Evolutionary conservation across 1,284 basidiomycete genomes (phyloP), one percentile per base, ranked within the genome.

Genomic region (Leccinum pachyderme): DNA sequence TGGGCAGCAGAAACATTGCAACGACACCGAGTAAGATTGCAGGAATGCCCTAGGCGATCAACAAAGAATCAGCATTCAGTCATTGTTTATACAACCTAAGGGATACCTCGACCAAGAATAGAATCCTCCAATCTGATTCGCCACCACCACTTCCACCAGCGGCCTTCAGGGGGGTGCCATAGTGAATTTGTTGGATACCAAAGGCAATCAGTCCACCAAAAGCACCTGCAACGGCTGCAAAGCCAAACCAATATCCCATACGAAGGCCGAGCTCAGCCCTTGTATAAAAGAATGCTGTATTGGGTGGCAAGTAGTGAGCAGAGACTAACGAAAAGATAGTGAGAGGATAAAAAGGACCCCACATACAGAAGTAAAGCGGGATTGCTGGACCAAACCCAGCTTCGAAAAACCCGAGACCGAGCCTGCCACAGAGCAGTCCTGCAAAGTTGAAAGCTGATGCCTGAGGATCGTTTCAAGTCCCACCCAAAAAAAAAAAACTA

Each of bases 121-220:
- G 71, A 18, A 91, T 72, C 54, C 81, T 78, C 87, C 87, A 89
- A 49, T 72, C 67, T 5, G 69, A 71, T 51, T 71, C 37, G 11
- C 66, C 69, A 1, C 70, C 66, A 49, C 57, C 56, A 18, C 60
- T 18, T 18, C 18, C 66, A 7, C 67, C 65, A 6, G 24, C 11
- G 4, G 65, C 68, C 25, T 6, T 53, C 27, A 69, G 18, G 0
- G 53, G 54, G 0, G 59, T 60, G 15, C 67, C 69, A 46, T 43
- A 71, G 25, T 84, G 66, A 4, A 77, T 77, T 61, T 87, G 78
- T 63, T 87, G 83, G 11, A 90, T 74, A 1, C 86, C 88, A 59
- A 86, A 91, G 1, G 87, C 87, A 41, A 91, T 80, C 25, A 89
- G 72, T 18, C 89, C 88, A n/a, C 88, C 87, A 55, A 91, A 90